Conservation (phyloP, 805 yeast genomes). For the Saccharomycopsis amapae region DNA sequence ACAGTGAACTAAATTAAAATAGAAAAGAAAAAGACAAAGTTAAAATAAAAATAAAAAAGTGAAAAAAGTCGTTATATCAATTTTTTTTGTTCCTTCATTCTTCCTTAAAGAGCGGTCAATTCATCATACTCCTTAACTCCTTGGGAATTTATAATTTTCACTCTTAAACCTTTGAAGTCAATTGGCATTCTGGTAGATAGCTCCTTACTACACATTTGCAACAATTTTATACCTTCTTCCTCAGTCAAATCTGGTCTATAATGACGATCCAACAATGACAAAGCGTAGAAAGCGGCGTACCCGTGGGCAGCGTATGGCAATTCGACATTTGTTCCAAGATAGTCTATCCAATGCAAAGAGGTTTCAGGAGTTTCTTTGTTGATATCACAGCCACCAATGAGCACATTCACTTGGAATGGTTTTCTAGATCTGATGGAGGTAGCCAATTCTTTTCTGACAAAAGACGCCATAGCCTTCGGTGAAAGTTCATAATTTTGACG, state of each 20-base stretch:
- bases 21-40: too few relatives aligned
- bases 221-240: slow-evolving; percentile 72
- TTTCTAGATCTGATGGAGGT: slow-evolving; percentile 84
- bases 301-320: slow-evolving; percentile 98
- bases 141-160: slow-evolving; percentile 59
- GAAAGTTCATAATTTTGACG: slow-evolving; percentile 77
- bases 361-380: slow-evolving; percentile 41
- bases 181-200: slow-evolving; percentile 81
- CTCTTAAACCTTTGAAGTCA: slow-evolving; percentile 82
- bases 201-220: slow-evolving; percentile 70
- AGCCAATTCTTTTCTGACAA: slow-evolving; percentile 83
- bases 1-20: too few relatives aligned
- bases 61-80: too few relatives aligned
- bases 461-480: slow-evolving; percentile 82
- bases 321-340: slow-evolving; percentile 83
- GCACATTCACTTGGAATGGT: slow-evolving; percentile 91
- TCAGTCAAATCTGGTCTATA: slow-evolving; percentile 67
- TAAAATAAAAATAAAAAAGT: too few relatives aligned
- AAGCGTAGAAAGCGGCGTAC: slow-evolving; percentile 92
- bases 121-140: slow-evolving; percentile 33
- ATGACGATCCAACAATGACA: slow-evolving; percentile 85
- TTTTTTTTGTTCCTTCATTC: background rate
- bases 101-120: background rate
- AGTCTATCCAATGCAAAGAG: slow-evolving; percentile 81
- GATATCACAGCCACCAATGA: slow-evolving; percentile 76